phyloP scores from a whole-genome alignment of 75 land plant genomes.

The Pseudotsuga menziesii region DNA sequence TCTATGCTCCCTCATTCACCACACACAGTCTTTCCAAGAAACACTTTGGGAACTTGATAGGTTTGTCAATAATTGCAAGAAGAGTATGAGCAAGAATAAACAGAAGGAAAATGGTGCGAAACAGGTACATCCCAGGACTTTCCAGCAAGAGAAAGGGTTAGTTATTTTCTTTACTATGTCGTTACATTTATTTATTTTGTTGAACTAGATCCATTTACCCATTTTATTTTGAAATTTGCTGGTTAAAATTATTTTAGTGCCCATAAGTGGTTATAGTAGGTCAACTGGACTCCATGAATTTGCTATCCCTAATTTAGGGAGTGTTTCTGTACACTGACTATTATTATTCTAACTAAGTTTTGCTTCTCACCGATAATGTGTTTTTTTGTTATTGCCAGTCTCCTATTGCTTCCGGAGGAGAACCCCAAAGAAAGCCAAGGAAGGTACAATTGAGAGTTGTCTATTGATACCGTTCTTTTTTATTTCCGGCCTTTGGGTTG shows the following conservation, averaged over 20 bases:
- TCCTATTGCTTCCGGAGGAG: background rate
- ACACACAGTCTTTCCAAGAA: conserved; percentile 1
- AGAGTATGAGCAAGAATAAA: conserved; percentile 15
- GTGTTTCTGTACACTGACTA: too few species aligned
- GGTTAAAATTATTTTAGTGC: too few species aligned
- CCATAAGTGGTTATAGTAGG: too few species aligned
- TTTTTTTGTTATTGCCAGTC: background rate
- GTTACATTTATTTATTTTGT: background rate
- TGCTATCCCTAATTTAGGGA: too few species aligned
- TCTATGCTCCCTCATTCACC: too few species aligned
- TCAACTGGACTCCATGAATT: too few species aligned
- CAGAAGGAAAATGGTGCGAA: background rate
- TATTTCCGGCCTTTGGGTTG: background rate
- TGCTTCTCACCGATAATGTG: background rate
- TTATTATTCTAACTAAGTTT: background rate
- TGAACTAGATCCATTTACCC: background rate
- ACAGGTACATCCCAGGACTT: background rate
- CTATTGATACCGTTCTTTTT: background rate
- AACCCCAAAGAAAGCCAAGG: conserved; percentile 6
- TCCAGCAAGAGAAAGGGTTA: background rate
- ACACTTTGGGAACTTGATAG: conserved; percentile 60
- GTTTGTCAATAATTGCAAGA: conserved; percentile 19
- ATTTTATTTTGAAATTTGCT: background rate
- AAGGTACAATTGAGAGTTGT: background rate
- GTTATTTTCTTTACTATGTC: background rate